phyloP scores from a whole-genome alignment of 257 asterid species.

The Lavandula angustifolia region DNA sequence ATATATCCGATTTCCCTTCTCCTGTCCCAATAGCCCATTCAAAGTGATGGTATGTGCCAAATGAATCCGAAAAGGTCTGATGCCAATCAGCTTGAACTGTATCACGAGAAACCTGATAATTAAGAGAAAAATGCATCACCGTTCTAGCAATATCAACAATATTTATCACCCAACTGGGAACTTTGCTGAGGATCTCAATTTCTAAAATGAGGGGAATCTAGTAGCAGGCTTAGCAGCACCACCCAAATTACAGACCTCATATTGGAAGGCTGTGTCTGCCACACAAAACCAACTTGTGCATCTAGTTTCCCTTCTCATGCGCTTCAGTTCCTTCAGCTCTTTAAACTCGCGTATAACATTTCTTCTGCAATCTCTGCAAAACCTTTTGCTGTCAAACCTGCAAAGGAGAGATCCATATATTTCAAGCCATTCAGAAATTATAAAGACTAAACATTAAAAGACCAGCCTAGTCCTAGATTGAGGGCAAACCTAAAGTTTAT shows the following conservation, averaged over 20 bases:
- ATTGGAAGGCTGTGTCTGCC: constrained; percentile 89
- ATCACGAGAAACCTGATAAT: constrained; percentile 77
- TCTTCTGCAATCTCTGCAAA: constrained; percentile 98
- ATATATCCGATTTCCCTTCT: constrained; percentile 91
- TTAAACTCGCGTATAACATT: constrained; percentile 96
- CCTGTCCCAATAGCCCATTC: constrained; percentile 98
- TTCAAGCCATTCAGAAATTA: constrained; percentile 7
- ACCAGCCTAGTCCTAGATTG: neutral
- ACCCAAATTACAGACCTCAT: constrained; percentile 62
- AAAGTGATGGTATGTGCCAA: constrained; percentile 77
- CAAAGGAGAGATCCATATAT: constrained; percentile 25
- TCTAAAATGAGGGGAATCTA: constrained; percentile 18
- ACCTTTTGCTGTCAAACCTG: constrained; percentile 98
- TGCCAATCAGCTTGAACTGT: constrained; percentile 89
- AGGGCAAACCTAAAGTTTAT: constrained; percentile 9
- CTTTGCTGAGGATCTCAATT: constrained; percentile 25
- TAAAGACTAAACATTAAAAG: neutral
- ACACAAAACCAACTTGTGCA: constrained; percentile 96
- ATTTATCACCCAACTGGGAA: constrained; percentile 14
- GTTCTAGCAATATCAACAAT: constrained; percentile 23
- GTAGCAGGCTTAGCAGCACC: constrained; percentile 11
- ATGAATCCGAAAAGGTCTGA: constrained; percentile 71
- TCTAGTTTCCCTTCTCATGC: constrained; percentile 78
- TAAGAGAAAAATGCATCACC: constrained; percentile 37
- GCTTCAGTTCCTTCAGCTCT: constrained; percentile 92